Evolutionary conservation across 1,139 yeast species (phyloP), one percentile per base, ranked within the genome.

Genomic region (Yamadazyma buinensis): DNA sequence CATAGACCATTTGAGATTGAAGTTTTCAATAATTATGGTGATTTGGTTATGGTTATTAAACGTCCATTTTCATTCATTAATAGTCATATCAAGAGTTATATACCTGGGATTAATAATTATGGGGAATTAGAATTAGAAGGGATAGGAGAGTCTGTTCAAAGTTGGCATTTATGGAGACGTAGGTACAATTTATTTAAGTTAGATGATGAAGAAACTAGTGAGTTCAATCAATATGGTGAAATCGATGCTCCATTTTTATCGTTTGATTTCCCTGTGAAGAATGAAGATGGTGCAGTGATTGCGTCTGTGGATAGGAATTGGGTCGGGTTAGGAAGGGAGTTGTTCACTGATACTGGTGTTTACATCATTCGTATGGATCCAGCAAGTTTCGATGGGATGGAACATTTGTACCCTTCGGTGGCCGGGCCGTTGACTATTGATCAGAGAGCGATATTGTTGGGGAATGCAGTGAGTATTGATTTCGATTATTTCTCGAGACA

Each of bases 121-220:
- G 66, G 68, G 32, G 47, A 57, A 26, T 48, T 60, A 8, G 64
- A 69, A 44, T 55, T 59, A 40, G 84, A 80, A 29, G 57, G 71
- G 2, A 64, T 90, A 23, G 97, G 97, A 1, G 97, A 90, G 53
- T 76, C 87, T 22, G 78, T 84, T 7, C 97, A 92, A 57, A 80
- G 84, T 46, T 92, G 97, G 97, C 97, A 90, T 61, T 64, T 83
- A 33, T 88, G 95, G 95, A 75, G 97, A 52, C 69, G 97, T 38
- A 65, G 81, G 35, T 92, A 92, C 57, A 86, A 88, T 52, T 64
- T 92, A 44, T 92, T 84, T 55, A 70, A 73, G 43, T 47, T 69
- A 19, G 74, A 69, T 34, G 75, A 69, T 42, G 74, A 68, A 30
- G 47, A 41, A 10, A 50, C 72, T 4, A 69, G 72, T 17, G 70